Conservation (phyloP, 495 filamentous ascomycete species). For the Rhypophila decipiens region DNA sequence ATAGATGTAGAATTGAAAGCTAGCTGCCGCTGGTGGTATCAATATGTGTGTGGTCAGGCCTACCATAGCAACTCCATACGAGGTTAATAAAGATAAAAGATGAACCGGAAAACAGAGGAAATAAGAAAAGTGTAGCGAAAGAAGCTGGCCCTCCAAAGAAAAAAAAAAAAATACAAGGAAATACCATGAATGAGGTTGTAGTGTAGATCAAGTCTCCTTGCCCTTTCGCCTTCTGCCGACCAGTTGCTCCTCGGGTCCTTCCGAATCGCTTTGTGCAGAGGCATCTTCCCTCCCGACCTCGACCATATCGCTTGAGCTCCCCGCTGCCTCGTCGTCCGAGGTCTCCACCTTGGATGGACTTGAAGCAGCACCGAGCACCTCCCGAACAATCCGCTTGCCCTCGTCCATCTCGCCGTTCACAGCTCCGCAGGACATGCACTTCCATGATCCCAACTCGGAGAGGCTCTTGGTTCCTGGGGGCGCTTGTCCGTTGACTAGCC, state of each 20-base stretch:
- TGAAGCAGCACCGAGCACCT: conserved; percentile 31
- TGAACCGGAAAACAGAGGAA: too few species aligned
- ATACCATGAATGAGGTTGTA: too few species aligned
- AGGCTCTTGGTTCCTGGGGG: conserved; percentile 76
- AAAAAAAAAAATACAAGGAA: too few species aligned
- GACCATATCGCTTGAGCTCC: conserved; percentile 29
- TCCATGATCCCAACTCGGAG: conserved; percentile 81
- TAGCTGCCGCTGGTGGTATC: too few species aligned
- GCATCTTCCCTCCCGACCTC: conserved; percentile 34
- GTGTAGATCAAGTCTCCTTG: too few species aligned
- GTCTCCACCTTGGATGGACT: neutral
- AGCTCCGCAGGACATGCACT: conserved; percentile 76
- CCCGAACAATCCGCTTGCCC: conserved; percentile 52
- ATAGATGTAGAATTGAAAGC: too few species aligned
- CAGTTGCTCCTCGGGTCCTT: neutral
- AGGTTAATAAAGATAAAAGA: too few species aligned
- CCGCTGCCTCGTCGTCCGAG: conserved; percentile 29
- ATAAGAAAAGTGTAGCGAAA: too few species aligned
- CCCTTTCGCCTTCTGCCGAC: neutral
- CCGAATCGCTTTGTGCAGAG: conserved; percentile 3
- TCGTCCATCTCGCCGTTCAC: conserved; percentile 75
- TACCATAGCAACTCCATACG: too few species aligned
- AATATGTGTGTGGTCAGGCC: too few species aligned
- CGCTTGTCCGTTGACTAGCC: conserved; percentile 92
- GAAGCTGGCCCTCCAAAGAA: too few species aligned